Evolutionary conservation across 1,284 basidiomycete genomes (phyloP).

Genomic region (Leccinum solheimii): DNA sequence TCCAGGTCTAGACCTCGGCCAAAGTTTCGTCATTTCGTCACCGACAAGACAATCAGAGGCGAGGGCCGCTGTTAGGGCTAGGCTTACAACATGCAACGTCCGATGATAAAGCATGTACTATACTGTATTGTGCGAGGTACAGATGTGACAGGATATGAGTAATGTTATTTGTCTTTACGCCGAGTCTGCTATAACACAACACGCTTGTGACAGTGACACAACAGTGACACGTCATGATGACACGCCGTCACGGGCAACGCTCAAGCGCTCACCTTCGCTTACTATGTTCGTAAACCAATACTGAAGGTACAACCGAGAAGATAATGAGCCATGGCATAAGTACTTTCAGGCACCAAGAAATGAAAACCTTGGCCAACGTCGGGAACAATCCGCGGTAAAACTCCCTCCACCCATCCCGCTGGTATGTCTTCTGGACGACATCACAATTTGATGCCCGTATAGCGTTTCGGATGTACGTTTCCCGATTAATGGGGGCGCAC

Average conservation of each 20-base stretch:
- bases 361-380: constrained; percentile 80
- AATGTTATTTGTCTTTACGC: constrained; percentile 23
- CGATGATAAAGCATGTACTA: constrained; percentile 17
- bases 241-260: neutral
- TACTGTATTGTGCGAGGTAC: constrained; percentile 24
- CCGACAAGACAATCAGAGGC: neutral
- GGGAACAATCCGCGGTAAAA: constrained; percentile 94
- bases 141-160: constrained; percentile 28
- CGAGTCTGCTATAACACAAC: constrained; percentile 38
- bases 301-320: constrained; percentile 79
- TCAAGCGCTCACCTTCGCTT: constrained; percentile 73
- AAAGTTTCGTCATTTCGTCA: neutral
- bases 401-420: constrained; percentile 87
- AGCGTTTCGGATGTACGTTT: constrained; percentile 73
- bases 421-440: constrained; percentile 80
- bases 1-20: constrained; percentile 15
- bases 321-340: constrained; percentile 12
- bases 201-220: constrained; percentile 7
- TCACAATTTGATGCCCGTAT: constrained; percentile 80
- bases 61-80: neutral
- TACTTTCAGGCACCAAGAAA: constrained; percentile 1
- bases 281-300: constrained; percentile 86
- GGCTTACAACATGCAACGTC: constrained; percentile 13
- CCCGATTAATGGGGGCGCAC: no score
- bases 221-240: neutral